Evolutionary conservation across 2,329 filamentous ascomycete species (phyloP).

Genomic region (Zasmidium cellare): DNA sequence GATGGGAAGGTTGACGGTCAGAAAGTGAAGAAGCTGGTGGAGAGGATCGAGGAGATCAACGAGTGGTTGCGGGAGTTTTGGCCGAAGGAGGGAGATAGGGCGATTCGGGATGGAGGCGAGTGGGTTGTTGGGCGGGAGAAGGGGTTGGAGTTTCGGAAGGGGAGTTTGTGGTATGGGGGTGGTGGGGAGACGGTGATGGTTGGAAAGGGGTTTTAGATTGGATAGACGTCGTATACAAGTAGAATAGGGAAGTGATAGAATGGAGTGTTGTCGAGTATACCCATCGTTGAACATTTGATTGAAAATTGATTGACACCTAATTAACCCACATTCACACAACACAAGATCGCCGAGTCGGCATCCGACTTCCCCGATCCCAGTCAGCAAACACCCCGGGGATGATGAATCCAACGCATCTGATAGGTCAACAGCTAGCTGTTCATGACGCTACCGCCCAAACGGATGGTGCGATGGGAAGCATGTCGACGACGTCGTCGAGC

Average conservation of each 20-base stretch:
- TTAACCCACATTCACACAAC: background rate
- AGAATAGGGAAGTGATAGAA: background rate
- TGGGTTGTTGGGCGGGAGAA: conserved; percentile 88
- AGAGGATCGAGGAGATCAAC: conserved; percentile 75
- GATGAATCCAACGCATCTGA: background rate
- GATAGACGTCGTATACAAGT: background rate
- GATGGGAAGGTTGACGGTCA: conserved; percentile 49
- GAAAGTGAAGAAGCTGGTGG: conserved; percentile 65
- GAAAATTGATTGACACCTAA: background rate
- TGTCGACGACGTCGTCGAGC: background rate
- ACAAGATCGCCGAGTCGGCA: background rate
- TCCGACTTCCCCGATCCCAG: background rate
- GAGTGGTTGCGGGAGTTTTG: conserved; percentile 71
- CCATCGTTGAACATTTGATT: background rate
- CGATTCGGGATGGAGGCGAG: conserved; percentile 59
- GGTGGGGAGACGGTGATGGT: conserved; percentile 68
- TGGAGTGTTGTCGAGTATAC: background rate
- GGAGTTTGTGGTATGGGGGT: conserved; percentile 79
- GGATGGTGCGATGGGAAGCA: background rate
- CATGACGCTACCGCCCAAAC: background rate
- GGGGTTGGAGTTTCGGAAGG: conserved; percentile 74
- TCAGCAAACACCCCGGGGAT: conserved; percentile 1
- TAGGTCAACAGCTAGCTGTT: background rate
- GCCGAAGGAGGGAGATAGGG: conserved; percentile 49
- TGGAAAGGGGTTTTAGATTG: conserved; percentile 50